Evolutionary conservation across 495 filamentous ascomycete species (phyloP), one percentile per base, ranked within the genome.

Genomic region (Tuber umbilicatum): DNA sequence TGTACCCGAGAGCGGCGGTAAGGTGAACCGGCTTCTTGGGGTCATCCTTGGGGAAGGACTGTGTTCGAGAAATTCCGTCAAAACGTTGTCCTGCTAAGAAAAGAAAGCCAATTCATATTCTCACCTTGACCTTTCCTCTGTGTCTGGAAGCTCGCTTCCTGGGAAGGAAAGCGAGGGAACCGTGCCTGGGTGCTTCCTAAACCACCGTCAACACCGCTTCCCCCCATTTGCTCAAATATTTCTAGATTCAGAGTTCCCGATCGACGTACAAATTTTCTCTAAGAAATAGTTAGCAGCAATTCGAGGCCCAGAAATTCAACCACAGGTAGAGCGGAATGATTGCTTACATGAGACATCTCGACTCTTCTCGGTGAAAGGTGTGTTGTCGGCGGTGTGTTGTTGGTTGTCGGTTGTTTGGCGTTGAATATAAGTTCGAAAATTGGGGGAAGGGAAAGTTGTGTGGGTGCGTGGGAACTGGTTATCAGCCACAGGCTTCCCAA

Each of bases 21-120:
- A 99, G 89, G 89, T 99, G 96, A 86, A 98, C 94, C 82, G 94
- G 92, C 89, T 98, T 95, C 91, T 98, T 98, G 80, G 94, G 87
- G 89, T 99, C 94, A 92, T 99, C 96, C 89, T 98, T 98, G 84
- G 96, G 96, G 91, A 99, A 99, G 88, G 86, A 73, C 50, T 79
- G 77, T 73, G 73, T 75, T 42, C 19, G 73, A 74, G 41, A 68
- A 69, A 70, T 70, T 78, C 73, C 67, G 76, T 73, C 68, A n/a
- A 68, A 76, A 70, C 40, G 41, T 69, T 69, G 50, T 42, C 60
- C 23, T 4, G 37, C 27, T 21, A 31, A 37, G 27, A 60, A 77
- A 77, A 85, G 83, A 78, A 83, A 83, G 83, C 60, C 50, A 71
- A 69, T 82, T 55, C 83, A 76, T 55, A 88, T 87, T 89, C 86